phyloP scores from a whole-genome alignment of 495 filamentous ascomycete species.

The Thermothielavioides terrestris region DNA sequence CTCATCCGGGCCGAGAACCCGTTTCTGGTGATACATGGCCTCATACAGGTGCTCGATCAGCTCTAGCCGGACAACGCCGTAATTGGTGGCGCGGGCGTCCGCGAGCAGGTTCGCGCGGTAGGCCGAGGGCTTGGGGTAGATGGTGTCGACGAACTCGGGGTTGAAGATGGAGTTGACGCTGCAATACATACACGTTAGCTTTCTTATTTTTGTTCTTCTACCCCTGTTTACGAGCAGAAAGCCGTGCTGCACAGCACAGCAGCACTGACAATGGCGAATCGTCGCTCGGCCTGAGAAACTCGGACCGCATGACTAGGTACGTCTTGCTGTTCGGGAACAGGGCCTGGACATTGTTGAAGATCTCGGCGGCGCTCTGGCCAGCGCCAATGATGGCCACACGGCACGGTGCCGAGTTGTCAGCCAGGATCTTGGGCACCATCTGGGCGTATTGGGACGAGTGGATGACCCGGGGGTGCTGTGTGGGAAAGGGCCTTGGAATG shows the following conservation, averaged over 20 bases:
- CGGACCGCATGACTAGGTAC: slow-evolving; percentile 63
- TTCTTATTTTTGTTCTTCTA: too few species aligned
- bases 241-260: neutral
- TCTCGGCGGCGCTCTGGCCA: slow-evolving; percentile 91
- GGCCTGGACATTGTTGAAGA: slow-evolving; percentile 81
- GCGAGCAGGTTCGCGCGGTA: slow-evolving; percentile 54
- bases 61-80: slow-evolving; percentile 81
- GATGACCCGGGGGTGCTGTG: slow-evolving; percentile 56
- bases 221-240: too few species aligned
- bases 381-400: slow-evolving; percentile 77
- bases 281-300: slow-evolving; percentile 81
- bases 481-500: slow-evolving; percentile 59
- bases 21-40: slow-evolving; percentile 72
- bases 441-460: slow-evolving; percentile 87
- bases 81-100: slow-evolving; percentile 75
- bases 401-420: slow-evolving; percentile 48
- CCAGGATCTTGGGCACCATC: slow-evolving; percentile 49
- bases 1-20: slow-evolving; percentile 57
- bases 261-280: slow-evolving; percentile 83
- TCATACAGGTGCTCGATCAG: slow-evolving; percentile 82
- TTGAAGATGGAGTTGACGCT: slow-evolving; percentile 97
- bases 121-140: slow-evolving; percentile 55
- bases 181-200: slow-evolving; percentile 4
- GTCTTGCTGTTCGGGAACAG: slow-evolving; percentile 75
- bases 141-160: slow-evolving; percentile 64